phyloP scores from a whole-genome alignment of 805 yeast genomes.

The Candida nonsorbophila region DNA sequence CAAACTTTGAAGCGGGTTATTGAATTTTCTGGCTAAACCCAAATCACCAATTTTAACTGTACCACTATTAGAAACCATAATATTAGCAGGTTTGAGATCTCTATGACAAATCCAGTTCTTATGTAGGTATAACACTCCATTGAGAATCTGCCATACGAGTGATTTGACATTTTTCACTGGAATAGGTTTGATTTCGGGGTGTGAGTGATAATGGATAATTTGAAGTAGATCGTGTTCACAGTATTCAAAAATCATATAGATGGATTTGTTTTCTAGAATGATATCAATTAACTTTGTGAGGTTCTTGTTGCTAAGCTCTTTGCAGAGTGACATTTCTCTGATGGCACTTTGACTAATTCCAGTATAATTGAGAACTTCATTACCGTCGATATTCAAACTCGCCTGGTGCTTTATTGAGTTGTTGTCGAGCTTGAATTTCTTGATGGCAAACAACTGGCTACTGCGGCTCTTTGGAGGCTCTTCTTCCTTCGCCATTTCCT shows the following conservation, averaged over 20 bases:
- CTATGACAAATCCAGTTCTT: slow-evolving; percentile 96
- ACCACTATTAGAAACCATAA: slow-evolving; percentile 88
- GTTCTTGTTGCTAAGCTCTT: slow-evolving; percentile 78
- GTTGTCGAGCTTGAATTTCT: slow-evolving; percentile 87
- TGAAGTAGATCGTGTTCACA: slow-evolving; percentile 95
- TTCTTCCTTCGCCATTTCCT: slow-evolving; percentile 10
- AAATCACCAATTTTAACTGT: slow-evolving; percentile 94
- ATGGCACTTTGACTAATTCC: slow-evolving; percentile 96
- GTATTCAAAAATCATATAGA: slow-evolving; percentile 92
- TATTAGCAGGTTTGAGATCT: slow-evolving; percentile 95
- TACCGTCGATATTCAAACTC: slow-evolving; percentile 51
- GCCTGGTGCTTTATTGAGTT: slow-evolving; percentile 27
- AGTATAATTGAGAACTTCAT: slow-evolving; percentile 82
- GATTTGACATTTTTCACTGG: slow-evolving; percentile 79
- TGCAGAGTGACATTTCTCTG: slow-evolving; percentile 91
- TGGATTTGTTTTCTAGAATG: slow-evolving; percentile 79
- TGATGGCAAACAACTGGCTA: slow-evolving; percentile 66
- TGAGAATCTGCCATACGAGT: slow-evolving; percentile 85
- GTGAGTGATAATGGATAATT: slow-evolving; percentile 90
- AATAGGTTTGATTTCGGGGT: slow-evolving; percentile 74
- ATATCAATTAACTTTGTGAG: slow-evolving; percentile 77
- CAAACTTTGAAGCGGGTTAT: slow-evolving; percentile 78
- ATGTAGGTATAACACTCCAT: slow-evolving; percentile 87
- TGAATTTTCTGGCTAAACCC: slow-evolving; percentile 85
- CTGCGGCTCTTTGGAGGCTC: slow-evolving; percentile 3